Conservation (phyloP, 2,329 filamentous ascomycete genomes). For the Ophiostoma tasmaniense region DNA sequence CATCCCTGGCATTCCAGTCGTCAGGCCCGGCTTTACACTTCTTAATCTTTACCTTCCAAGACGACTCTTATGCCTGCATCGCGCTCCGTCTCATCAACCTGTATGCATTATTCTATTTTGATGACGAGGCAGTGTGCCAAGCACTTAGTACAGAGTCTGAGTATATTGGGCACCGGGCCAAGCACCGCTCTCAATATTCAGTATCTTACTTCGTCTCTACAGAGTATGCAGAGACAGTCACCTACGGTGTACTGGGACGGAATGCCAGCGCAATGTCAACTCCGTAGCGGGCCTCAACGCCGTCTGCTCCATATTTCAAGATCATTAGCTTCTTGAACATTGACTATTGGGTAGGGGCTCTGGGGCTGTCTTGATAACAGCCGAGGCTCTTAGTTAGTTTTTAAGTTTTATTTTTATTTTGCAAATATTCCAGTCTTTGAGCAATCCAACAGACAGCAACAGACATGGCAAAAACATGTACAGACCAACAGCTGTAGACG, state of each 20-base stretch:
- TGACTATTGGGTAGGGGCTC: not conserved
- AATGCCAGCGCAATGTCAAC: not conserved
- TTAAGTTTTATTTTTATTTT: not conserved
- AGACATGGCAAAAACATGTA: not conserved
- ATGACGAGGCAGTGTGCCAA: not conserved
- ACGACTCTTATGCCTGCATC: not conserved
- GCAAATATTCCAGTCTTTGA: not conserved
- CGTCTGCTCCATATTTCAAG: not conserved
- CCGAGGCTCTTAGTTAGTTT: not conserved
- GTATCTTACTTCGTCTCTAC: too few species aligned
- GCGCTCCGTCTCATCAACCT: too few species aligned
- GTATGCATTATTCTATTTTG: not conserved
- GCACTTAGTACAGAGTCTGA: too few species aligned
- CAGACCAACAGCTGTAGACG: too few species aligned
- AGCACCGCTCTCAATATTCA: not conserved
- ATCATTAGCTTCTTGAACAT: not conserved
- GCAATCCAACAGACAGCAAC: not conserved
- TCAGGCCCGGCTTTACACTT: not conserved
- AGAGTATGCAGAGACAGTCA: too few species aligned
- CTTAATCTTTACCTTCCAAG: not conserved
- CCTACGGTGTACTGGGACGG: not conserved
- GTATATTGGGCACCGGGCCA: not conserved
- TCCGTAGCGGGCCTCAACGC: not conserved
- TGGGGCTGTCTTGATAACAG: not conserved
- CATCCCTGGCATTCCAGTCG: not conserved